Evolutionary conservation across 2,329 filamentous ascomycete species (phyloP).

Genomic region (Chalara sp.): DNA sequence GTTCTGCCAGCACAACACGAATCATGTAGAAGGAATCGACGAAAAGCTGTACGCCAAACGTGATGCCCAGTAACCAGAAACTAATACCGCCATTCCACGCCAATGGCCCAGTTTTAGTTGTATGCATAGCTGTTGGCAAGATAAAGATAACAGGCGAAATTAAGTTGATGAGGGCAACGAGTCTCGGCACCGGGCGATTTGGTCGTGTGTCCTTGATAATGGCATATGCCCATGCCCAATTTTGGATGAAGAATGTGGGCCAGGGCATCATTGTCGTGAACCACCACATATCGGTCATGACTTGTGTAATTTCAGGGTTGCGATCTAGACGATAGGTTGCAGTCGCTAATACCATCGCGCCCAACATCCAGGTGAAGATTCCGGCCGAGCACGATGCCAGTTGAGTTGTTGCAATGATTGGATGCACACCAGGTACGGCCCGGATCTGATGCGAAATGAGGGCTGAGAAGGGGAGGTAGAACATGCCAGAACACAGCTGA

Average conservation of each 20-base stretch:
- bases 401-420: conserved; percentile 11
- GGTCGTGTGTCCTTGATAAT: too few relatives aligned
- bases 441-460: conserved; percentile 19
- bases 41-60: neutral
- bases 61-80: conserved; percentile 5
- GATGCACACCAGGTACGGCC: conserved; percentile 14
- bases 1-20: too few relatives aligned
- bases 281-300: conserved; percentile 15
- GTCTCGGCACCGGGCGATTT: conserved; percentile 3
- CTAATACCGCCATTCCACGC: conserved; percentile 9
- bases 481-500: conserved; percentile 12
- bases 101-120: conserved; percentile 2
- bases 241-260: too few relatives aligned
- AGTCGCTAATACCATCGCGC: conserved; percentile 17
- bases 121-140: conserved; percentile 3
- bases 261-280: conserved; percentile 6
- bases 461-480: conserved; percentile 18
- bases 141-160: conserved; percentile 1
- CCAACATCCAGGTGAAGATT: conserved; percentile 13
- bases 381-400: conserved; percentile 13
- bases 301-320: conserved; percentile 17
- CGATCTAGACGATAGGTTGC: conserved; percentile 18
- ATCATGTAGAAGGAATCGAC: neutral
- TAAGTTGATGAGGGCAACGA: conserved; percentile 3
- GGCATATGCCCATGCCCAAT: too few relatives aligned